Base-by-base conservation (phyloP, 371 early-diverging fungal genomes). In the Dichotomocladium elegans region DNA sequence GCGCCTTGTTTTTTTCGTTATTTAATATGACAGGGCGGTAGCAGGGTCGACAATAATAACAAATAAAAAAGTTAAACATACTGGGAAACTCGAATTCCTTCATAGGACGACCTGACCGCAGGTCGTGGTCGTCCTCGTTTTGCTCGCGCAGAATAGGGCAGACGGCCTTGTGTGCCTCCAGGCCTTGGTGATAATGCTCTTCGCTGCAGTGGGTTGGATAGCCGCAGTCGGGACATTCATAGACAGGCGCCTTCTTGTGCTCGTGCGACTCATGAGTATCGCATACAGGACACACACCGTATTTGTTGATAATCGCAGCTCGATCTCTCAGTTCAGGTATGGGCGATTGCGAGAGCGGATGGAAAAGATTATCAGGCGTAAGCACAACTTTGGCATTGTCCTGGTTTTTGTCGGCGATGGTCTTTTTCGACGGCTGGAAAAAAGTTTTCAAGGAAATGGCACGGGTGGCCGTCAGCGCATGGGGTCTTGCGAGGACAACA, bases 41-140 rank as follows among this genome's bases (percentile, higher is more conserved):
- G n/a, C n/a, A n/a, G n/a, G n/a, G n/a, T n/a, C n/a, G n/a, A n/a
- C n/a, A n/a, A n/a, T n/a, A n/a, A n/a, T n/a, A n/a, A n/a, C n/a
- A n/a, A n/a, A n/a, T n/a, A n/a, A n/a, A n/a, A n/a, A 25, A 2
- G 2, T 45, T 24, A 8, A 51, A 57, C 59, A 74, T 77, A 78
- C 83, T 77, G 43, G 92, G 92, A 60, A 91, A 92, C 61, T 89
- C 89, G 68, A 92, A 89, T 73, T 92, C 92, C 44, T 64, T 75
- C 82, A 90, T 79, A 43, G 77, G 74, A 56, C 91, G 74, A 17
- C 90, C 90, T 17, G 88, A 88, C 61, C 89, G 81, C 44, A 91
- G 77, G 65, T 92, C 91, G 50, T 92, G 91, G 55, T 91, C 91
- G 61, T 92, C 92, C 65, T 87, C 87, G 60, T 89, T 91, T 30